Conservation (phyloP, 2,329 filamentous ascomycete species). For the Cytospora paraplurivora region DNA sequence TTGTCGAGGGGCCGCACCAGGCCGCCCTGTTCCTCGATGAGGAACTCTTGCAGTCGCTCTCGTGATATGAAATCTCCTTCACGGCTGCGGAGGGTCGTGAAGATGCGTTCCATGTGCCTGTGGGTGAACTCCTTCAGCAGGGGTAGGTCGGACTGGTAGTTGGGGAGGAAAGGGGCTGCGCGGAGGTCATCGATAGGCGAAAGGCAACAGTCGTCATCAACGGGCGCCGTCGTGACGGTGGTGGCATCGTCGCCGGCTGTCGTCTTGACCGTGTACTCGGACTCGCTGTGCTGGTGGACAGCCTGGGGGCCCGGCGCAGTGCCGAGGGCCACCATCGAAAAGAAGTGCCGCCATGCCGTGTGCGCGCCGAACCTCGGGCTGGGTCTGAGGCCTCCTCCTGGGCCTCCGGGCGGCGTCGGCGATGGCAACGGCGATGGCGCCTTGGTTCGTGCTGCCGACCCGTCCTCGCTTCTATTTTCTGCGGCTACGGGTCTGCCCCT, state of each 20-base stretch:
- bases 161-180: slow-evolving; percentile 15
- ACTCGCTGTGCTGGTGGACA: slow-evolving; percentile 17
- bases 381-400: slow-evolving; percentile 22
- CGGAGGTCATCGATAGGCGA: slow-evolving; percentile 16
- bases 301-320: slow-evolving; percentile 17
- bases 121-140: slow-evolving; percentile 53
- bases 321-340: slow-evolving; percentile 27
- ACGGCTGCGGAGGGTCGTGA: slow-evolving; percentile 46
- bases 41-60: slow-evolving; percentile 50
- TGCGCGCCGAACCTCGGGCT: slow-evolving; percentile 27
- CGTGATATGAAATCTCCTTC: slow-evolving; percentile 33
- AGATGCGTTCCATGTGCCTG: slow-evolving; percentile 51
- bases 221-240: not conserved
- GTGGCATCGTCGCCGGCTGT: slow-evolving; percentile 7
- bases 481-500: slow-evolving; percentile 14
- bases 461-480: slow-evolving; percentile 8
- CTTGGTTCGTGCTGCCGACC: slow-evolving; percentile 5
- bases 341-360: slow-evolving; percentile 29
- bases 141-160: slow-evolving; percentile 35
- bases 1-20: slow-evolving; percentile 39
- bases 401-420: slow-evolving; percentile 9
- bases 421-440: slow-evolving; percentile 2
- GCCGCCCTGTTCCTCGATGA: slow-evolving; percentile 54
- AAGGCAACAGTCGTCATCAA: slow-evolving; percentile 6
- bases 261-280: slow-evolving; percentile 17